Conservation (phyloP, 805 yeast genomes). For the Candida odintsovae region DNA sequence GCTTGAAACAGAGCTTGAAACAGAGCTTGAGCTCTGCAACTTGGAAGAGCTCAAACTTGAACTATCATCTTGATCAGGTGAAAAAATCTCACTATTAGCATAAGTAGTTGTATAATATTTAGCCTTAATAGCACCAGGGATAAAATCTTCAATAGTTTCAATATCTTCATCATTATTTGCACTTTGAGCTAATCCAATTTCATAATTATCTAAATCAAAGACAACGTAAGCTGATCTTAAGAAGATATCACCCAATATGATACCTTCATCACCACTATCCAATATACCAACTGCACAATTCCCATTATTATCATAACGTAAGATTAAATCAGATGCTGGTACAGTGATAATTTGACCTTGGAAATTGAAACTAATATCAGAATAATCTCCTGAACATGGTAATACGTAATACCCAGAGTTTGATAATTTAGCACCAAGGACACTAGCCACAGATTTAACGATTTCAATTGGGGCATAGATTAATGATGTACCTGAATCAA, state of each 20-base stretch:
- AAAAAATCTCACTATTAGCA: background rate
- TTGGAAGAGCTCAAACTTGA: constrained; percentile 22
- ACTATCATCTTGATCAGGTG: constrained; percentile 1
- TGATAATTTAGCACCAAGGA: constrained; percentile 36
- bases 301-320: constrained; percentile 16
- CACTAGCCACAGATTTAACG: constrained; percentile 28
- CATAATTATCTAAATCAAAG: constrained; percentile 43
- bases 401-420: constrained; percentile 39
- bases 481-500: constrained; percentile 40
- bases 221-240: constrained; percentile 47
- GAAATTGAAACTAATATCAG: constrained; percentile 34
- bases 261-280: constrained; percentile 29
- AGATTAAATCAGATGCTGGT: constrained; percentile 35
- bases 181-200: constrained; percentile 43
- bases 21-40: background rate
- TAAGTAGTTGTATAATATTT: constrained; percentile 39
- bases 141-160: constrained; percentile 36
- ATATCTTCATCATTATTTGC: constrained; percentile 33
- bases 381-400: constrained; percentile 30
- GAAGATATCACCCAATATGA: constrained; percentile 48
- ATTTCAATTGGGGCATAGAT: constrained; percentile 38
- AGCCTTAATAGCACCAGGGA: constrained; percentile 51
- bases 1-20: background rate
- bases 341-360: constrained; percentile 49
- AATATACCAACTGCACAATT: constrained; percentile 43